Evolutionary conservation across 1,284 basidiomycete species (phyloP), one percentile per base, ranked within the genome.

Genomic region (Hemileia vastatrix): DNA sequence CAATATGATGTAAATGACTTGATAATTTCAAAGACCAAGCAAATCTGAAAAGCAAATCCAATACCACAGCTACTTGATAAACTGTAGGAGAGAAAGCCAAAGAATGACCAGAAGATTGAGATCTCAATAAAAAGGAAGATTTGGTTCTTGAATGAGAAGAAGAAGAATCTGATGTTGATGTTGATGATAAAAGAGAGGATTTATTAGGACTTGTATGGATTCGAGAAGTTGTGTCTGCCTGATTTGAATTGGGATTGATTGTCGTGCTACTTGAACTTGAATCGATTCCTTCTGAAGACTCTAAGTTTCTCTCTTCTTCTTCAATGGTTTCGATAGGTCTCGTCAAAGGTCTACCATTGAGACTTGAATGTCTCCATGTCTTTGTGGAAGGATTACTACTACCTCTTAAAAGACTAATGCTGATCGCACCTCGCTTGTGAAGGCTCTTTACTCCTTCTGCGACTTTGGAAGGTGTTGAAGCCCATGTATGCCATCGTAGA

Each of bases 21-120:
- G 86, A 89, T 27, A 98, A 80, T 75, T 94, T 95, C 76, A 94
- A 82, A 11, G 86, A 88, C 94, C 94, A 98, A 0, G 91, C 92
- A 77, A 97, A 84, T 32, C 94, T 86, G 36, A 99, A 82, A 21
- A 95, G 77, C 61, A 99, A 82, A 77, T 98, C 92, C 71, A 93
- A 78, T 64, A 86, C 79, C 66, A 97, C 83, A 66, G 86, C 82
- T 66, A 90, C 79, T 59, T 92, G 90, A 77, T 99, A 99, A 60
- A 93, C 81, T 9, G 76, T 54, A 0, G 85, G 82, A 63, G 15
- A 89, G 87, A 75, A 87, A 86, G 51, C 90, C 80, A 21, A 94
- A 80, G 3, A 82, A 75, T 18, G 75, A 70, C 5, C 92, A 83
- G 8, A 95, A 81, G 69, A 81, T 85, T 11, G 76, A 66, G 27